Base-by-base conservation (phyloP, 2,329 filamentous ascomycete species). In the Pseudocercospora crystallina region DNA sequence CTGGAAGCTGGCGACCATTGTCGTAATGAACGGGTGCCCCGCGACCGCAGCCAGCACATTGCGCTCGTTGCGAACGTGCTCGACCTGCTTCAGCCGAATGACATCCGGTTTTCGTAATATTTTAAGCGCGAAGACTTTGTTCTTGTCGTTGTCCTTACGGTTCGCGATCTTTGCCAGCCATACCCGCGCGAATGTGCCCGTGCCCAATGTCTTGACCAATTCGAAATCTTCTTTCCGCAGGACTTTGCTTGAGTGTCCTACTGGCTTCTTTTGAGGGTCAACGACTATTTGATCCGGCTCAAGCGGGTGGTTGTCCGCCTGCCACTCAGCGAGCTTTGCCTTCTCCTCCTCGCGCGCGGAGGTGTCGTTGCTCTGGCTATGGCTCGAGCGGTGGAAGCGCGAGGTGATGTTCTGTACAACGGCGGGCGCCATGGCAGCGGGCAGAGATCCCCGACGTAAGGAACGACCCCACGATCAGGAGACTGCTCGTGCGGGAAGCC, bases 1-100 rank as follows among this genome's bases (percentile, higher is more conserved):
- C 65, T 89, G 84, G 73, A 92, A 94, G 59, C 87, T 89, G 54
- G 85, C 86, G 43, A 87, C 78, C 65, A 92, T 80, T 56, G 81
- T 85, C 45, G 89, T 91, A 67, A 94, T 91, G 72, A 92, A 94
- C 17, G 89, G 89, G 66, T 91, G 85, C 17, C 87, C 87, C 40
- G 86, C 84, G 41, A 92, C 86, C 58, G 88, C 84, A 64, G 83
- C 81, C 44, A 94, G 82, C 60, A 92, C 85, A 56, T 84, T 81
- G 61, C 88, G 85, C 76, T 94, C 89, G 71, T 91, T 88, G 54
- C 87, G 85, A 47, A 92, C 88, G 70, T 94, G 89, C 71, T 92
- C 88, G 60, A 92, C 85, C 67, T 94, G 89, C 76, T 92, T 92
- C 51, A 92, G 80, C 57, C 85, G 85, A 68, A 94, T 86, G 38